Evolutionary conservation across 805 yeast species (phyloP).

Genomic region (Blastobotrys mokoenaii): DNA sequence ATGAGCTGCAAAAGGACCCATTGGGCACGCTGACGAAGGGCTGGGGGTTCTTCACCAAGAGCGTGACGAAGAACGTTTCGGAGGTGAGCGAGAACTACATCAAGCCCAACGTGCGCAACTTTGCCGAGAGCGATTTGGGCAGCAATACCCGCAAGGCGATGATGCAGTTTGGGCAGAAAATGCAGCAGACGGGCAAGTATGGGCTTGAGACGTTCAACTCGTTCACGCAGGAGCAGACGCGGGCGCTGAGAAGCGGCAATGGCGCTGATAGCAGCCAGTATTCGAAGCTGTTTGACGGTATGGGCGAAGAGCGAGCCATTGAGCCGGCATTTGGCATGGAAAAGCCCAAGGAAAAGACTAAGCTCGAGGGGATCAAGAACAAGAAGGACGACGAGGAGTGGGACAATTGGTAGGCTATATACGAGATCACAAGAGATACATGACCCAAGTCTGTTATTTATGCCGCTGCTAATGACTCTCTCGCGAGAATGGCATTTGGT

Average conservation of each 20-base stretch:
- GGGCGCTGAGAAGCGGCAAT: conserved; percentile 29
- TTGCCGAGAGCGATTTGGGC: conserved; percentile 72
- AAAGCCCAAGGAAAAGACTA: conserved; percentile 52
- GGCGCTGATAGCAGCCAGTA: conserved; percentile 19
- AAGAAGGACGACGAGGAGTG: conserved; percentile 19
- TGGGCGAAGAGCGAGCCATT: conserved; percentile 34
- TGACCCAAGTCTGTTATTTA: not conserved
- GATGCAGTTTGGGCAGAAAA: conserved; percentile 90
- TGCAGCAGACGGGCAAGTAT: conserved; percentile 77
- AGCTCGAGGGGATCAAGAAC: conserved; percentile 37
- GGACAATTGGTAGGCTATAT: conserved; percentile 20
- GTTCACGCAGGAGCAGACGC: conserved; percentile 39
- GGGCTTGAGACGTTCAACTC: conserved; percentile 61
- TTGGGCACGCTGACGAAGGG: conserved; percentile 85
- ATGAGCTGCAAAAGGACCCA: conserved; percentile 56
- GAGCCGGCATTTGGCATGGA: conserved; percentile 62
- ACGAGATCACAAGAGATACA: not conserved
- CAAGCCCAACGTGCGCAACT: conserved; percentile 79
- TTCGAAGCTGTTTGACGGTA: conserved; percentile 45
- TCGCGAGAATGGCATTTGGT: no score
- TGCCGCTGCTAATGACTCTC: not conserved
- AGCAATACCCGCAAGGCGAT: conserved; percentile 85
- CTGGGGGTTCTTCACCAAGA: conserved; percentile 87
- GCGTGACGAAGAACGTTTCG: conserved; percentile 54
- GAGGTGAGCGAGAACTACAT: conserved; percentile 86